Evolutionary conservation across 305 asterid species (phyloP).

Genomic region (Solanum chacoense): DNA sequence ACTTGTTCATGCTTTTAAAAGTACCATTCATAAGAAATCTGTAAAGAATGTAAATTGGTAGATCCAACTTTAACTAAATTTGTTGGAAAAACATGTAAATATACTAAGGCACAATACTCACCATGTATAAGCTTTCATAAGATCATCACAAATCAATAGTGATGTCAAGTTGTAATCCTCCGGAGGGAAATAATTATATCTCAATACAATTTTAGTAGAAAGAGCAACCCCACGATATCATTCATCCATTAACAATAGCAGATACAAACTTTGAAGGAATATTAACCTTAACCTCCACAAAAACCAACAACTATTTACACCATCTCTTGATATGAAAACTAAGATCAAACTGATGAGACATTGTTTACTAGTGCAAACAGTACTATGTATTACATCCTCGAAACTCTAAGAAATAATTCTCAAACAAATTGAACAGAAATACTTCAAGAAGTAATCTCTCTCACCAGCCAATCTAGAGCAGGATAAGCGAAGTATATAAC

Average conservation of each 20-base stretch:
- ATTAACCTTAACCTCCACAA: background rate
- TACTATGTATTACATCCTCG: background rate
- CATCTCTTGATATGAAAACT: background rate
- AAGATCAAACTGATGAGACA: background rate
- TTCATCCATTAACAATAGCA: background rate
- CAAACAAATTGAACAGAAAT: background rate
- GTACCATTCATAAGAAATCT: background rate
- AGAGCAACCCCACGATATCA: background rate
- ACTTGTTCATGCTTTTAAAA: conserved; percentile 61
- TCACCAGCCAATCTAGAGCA: conserved; percentile 69
- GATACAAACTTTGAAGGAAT: background rate
- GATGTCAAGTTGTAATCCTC: background rate
- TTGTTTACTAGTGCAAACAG: background rate
- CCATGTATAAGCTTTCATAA: background rate
- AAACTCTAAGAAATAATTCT: background rate
- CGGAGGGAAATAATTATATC: background rate
- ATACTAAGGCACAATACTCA: background rate
- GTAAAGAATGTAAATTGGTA: background rate
- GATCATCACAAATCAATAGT: background rate
- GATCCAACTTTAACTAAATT: background rate
- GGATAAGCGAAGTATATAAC: conserved; percentile 79
- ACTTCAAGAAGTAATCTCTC: conserved; percentile 52
- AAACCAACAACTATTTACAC: conserved; percentile 5
- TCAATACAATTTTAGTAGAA: background rate
- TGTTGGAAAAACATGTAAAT: background rate